Evolutionary conservation across 768 basidiomycete species (phyloP), one percentile per base, ranked within the genome.

Genomic region (Lactarius indigo): DNA sequence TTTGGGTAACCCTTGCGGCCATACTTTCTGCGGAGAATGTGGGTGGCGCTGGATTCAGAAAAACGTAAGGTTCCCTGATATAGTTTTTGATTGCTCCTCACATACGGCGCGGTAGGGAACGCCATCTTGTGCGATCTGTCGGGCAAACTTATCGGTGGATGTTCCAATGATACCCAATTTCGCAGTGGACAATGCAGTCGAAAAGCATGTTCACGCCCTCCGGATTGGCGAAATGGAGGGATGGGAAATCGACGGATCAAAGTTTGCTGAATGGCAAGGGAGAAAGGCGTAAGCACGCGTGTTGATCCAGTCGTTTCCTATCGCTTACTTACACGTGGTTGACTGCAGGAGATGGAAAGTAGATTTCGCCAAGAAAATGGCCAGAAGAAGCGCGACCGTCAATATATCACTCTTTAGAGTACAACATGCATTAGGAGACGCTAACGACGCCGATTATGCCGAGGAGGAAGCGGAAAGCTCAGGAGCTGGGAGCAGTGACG

Each of bases 1-100:
- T 72, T 68, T 85, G 31, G 81, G 83, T 28, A 89, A 86, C 72
- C 88, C 90, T 2, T 92, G 90, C 70, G 90, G 90, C 15, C 90
- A 92, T 72, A 86, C 84, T 30, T 83, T 83, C 66, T 92, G 90
- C 65, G 90, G 87, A 9, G 81, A 84, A 50, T 92, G 90, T 72
- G 84, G 83, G 13, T 80, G 82, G 76, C 75, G 79, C 64, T 91
- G 89, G 89, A 77, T 85, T 61, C 71, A 72, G 47, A 79, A 81
- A 71, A 84, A 83, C 63, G 88, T 87, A 65, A 54, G 82, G 73
- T 12, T 30, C 37, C 33, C 26, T n/a, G 18, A 33, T 59, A 20
- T n/a, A 23, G 26, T 42, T 35, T n/a, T 17, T 41, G 66, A 58
- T 31, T 54, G 60, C 30, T 69, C 52, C 52, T 54, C 12, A 52